Percentiles rank a stretch among this genome's conserved stretches.
Conservation (phyloP, 116 monocot species). For the Papilionanthe hybrid region DNA sequence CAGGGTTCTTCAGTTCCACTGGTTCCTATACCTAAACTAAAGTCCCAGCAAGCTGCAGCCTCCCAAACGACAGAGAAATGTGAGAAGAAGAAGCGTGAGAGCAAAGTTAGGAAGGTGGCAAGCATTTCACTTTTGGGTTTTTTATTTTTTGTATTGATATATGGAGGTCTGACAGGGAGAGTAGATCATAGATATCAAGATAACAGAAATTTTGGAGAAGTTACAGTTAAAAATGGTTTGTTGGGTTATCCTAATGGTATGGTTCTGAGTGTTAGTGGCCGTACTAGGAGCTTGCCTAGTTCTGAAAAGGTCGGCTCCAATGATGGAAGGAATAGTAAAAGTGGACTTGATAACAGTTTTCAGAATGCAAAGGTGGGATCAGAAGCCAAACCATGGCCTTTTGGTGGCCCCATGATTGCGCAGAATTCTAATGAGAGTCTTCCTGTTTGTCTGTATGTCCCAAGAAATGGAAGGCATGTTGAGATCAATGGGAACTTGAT, state of each 20-base stretch:
- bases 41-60: constrained; percentile 41
- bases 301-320: not conserved
- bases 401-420: constrained; percentile 1
- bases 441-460: constrained; percentile 81
- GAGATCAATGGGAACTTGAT: constrained; percentile 97
- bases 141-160: constrained; percentile 44
- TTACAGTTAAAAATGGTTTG: constrained; percentile 2
- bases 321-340: not conserved
- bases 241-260: constrained; percentile 23
- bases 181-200: constrained; percentile 22
- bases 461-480: constrained; percentile 88
- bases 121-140: constrained; percentile 72
- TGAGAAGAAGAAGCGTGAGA: constrained; percentile 51
- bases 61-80: constrained; percentile 44
- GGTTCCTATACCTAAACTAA: constrained; percentile 75
- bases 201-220: not conserved
- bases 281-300: constrained; percentile 8
- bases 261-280: constrained; percentile 38
- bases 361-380: constrained; percentile 6
- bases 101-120: constrained; percentile 76
- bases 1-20: constrained; percentile 55
- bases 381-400: not conserved
- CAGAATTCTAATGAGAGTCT: constrained; percentile 63
- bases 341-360: constrained; percentile 3
- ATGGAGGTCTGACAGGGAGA: constrained; percentile 41